These are phyloP conservation scores for Aspergillus sparsus DNA, from an alignment of 495 filamentous ascomycete genomes.

Conservation along the genomic window DNA sequence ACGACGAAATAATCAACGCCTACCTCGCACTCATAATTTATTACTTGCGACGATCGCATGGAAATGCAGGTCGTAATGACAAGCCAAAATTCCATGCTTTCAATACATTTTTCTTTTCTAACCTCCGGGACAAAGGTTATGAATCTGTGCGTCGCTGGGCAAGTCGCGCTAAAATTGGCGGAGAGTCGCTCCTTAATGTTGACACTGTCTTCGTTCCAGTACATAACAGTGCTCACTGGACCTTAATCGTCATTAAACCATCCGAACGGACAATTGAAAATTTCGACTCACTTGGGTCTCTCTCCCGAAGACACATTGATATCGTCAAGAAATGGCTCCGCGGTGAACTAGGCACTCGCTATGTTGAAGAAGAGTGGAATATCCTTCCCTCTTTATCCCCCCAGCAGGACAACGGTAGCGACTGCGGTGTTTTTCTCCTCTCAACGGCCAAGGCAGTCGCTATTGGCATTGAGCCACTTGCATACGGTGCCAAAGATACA, in stretches of 20 bases:
- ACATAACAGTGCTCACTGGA: slow-evolving; percentile 53
- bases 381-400: slow-evolving; percentile 48
- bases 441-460: slow-evolving; percentile 72
- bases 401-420: slow-evolving; percentile 66
- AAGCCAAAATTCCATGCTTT: slow-evolving; percentile 69
- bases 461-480: slow-evolving; percentile 61
- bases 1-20: slow-evolving; percentile 78
- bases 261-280: slow-evolving; percentile 64
- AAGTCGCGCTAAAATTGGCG: slow-evolving; percentile 56
- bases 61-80: slow-evolving; percentile 44
- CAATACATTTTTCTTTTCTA: slow-evolving; percentile 70
- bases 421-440: slow-evolving; percentile 81
- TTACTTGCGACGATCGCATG: slow-evolving; percentile 54
- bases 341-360: slow-evolving; percentile 57
- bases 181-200: slow-evolving; percentile 52
- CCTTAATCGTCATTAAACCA: slow-evolving; percentile 70
- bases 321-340: slow-evolving; percentile 57
- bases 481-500: slow-evolving; percentile 59
- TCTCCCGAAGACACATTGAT: slow-evolving; percentile 33
- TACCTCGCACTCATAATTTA: slow-evolving; percentile 62
- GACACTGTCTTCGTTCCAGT: slow-evolving; percentile 66
- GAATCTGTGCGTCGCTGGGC: slow-evolving; percentile 53
- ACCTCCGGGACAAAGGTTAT: slow-evolving; percentile 55
- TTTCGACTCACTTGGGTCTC: slow-evolving; percentile 67
- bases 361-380: slow-evolving; percentile 63